phyloP scores from a whole-genome alignment of 2,329 filamentous ascomycete species.

The Tolypocladium sp. region DNA sequence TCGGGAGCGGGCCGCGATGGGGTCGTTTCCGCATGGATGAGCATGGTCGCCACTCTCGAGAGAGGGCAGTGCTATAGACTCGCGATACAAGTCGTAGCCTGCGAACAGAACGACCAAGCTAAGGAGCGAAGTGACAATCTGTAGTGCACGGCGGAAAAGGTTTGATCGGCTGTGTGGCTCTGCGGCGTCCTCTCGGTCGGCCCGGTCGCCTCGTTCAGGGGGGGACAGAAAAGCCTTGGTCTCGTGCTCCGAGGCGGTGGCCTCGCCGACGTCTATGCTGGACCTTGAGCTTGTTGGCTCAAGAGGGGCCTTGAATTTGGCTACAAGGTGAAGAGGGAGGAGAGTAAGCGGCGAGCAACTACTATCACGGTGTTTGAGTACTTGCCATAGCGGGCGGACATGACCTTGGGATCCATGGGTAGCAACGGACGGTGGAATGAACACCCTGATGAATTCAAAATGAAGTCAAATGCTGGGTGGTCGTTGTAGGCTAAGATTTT shows the following conservation, averaged over 20 bases:
- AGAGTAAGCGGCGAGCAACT: too few species aligned
- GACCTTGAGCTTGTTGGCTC: background rate
- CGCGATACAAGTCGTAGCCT: constrained; percentile 1
- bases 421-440: too few species aligned
- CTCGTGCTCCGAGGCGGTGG: background rate
- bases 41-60: background rate
- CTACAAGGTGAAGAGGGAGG: too few species aligned
- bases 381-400: too few species aligned
- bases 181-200: background rate
- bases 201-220: background rate
- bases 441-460: too few species aligned
- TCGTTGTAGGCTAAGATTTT: too few species aligned
- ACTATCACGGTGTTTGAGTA: too few species aligned
- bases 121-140: background rate
- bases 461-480: too few species aligned
- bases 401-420: too few species aligned
- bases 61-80: background rate
- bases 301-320: too few species aligned
- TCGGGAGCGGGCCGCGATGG: background rate
- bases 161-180: background rate
- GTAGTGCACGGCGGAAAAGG: background rate
- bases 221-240: background rate
- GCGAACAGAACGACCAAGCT: background rate
- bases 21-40: background rate
- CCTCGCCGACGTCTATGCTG: background rate